Percentiles rank a stretch among this genome's conserved stretches.
phyloP scores from a whole-genome alignment of 1,139 yeast species.

The Debaryomyces singareniensis region DNA sequence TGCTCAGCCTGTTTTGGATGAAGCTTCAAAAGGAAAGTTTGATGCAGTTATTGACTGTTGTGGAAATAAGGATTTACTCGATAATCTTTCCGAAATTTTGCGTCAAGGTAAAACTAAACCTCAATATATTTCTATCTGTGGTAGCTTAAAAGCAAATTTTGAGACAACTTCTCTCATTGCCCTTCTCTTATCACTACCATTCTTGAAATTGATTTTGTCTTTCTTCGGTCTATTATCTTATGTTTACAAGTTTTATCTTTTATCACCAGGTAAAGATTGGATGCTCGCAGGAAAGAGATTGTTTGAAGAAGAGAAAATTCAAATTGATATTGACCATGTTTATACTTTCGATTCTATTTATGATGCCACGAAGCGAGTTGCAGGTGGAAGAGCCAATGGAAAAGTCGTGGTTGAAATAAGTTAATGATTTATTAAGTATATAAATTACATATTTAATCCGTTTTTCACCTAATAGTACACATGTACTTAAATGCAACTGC shows the following conservation, averaged over 20 bases:
- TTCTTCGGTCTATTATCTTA: constrained; percentile 10
- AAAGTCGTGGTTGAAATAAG: constrained; percentile 44
- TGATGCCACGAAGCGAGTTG: constrained; percentile 43
- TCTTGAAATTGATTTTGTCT: constrained; percentile 1
- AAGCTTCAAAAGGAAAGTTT: constrained; percentile 21
- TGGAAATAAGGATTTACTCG: constrained; percentile 22
- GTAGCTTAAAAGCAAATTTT: constrained; percentile 37
- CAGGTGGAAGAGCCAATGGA: constrained; percentile 49
- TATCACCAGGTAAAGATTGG: constrained; percentile 7
- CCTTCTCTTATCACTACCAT: neutral
- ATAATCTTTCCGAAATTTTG: constrained; percentile 22
- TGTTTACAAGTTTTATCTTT: constrained; percentile 6
- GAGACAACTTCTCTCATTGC: constrained; percentile 2
- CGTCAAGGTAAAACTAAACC: constrained; percentile 33
- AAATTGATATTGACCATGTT: constrained; percentile 48
- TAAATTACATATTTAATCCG: no score
- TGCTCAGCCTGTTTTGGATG: constrained; percentile 17
- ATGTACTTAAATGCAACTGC: no score
- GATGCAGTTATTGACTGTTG: constrained; percentile 30
- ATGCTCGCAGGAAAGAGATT: constrained; percentile 17
- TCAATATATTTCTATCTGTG: constrained; percentile 44
- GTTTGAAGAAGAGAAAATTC: constrained; percentile 34
- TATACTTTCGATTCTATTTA: constrained; percentile 42
- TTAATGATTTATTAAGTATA: neutral
- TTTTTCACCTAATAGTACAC: no score